Conservation (phyloP, 768 basidiomycete species). For the Psilocybe tampanensis region DNA sequence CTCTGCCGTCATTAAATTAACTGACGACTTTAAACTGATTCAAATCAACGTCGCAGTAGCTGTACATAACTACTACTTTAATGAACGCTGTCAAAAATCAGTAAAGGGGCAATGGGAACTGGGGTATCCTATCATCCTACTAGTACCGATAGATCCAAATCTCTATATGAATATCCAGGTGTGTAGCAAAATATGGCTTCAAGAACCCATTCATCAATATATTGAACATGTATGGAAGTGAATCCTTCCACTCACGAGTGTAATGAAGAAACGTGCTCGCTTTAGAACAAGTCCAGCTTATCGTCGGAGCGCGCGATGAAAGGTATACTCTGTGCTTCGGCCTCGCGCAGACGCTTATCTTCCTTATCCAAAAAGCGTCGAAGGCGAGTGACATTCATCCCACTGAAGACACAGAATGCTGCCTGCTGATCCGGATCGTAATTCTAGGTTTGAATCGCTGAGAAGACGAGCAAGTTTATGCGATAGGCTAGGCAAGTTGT, state of each 20-base stretch:
- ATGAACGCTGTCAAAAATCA: too few relatives aligned
- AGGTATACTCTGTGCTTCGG: constrained; percentile 61
- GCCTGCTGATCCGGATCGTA: constrained; percentile 67
- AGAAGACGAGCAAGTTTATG: constrained; percentile 15
- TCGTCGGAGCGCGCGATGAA: constrained; percentile 67
- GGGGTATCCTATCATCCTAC: too few relatives aligned
- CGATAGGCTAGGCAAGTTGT: constrained; percentile 8
- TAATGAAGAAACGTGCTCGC: constrained; percentile 1
- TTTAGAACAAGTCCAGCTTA: constrained; percentile 60
- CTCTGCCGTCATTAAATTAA: too few relatives aligned
- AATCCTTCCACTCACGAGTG: neutral
- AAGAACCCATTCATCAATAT: neutral
- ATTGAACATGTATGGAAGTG: neutral
- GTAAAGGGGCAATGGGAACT: too few relatives aligned
- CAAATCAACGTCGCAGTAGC: too few relatives aligned
- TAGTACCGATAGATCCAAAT: too few relatives aligned
- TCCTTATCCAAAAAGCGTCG: constrained; percentile 76
- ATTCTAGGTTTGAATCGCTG: constrained; percentile 42
- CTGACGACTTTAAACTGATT: too few relatives aligned
- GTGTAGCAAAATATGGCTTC: too few relatives aligned
- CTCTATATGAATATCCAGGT: too few relatives aligned
- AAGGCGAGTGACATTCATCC: constrained; percentile 62
- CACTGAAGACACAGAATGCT: constrained; percentile 81
- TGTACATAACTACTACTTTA: too few relatives aligned
- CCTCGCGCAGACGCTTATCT: constrained; percentile 53